Evolutionary conservation across 371 early-diverging fungal genomes (phyloP), one percentile per base, ranked within the genome.

Genomic region (Lichtheimia hyalospora): DNA sequence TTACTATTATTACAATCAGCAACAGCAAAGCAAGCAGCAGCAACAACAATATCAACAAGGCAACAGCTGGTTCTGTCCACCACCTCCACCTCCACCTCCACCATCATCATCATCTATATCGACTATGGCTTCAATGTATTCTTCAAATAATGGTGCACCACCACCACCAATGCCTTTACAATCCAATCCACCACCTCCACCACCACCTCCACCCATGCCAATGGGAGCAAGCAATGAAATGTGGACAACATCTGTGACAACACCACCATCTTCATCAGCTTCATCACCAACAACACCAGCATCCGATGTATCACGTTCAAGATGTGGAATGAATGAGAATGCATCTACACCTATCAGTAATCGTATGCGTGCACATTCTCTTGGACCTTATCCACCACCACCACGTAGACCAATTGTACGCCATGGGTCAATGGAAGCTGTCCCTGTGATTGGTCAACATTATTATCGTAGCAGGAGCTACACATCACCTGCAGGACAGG

Each of bases 1-100:
- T 25, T 77, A 74, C 49, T 77, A 77, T 49, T 77, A 77, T 51
- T 77, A 74, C 65, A 70, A 77, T 44, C 77, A 77, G 57, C 72
- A 74, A 39, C 74, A 74, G 42, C 77, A 67, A 40, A 48, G 49
- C 7, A 52, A 56, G 23, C 62, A 62, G 25, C 40, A 54, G 5
- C 60, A 66, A 27, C 60, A 62, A 39, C 24, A 23, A 51, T 53
- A 39, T 7, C 56, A 55, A 43, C 16, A 25, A 51, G 54, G 41
- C 51, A 57, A 46, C 58, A 63, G 21, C 56, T 55, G 56, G 56
- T 55, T 55, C 56, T 55, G 56, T 55, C 56, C 56, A 14, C 56
- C 56, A 15, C 56, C 54, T 7, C 54, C 54, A 14, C 54, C 56
- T 14, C 56, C 56, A n/a, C 56, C 56, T 1, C 56, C 56, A 16